Conservation (phyloP, 495 filamentous ascomycete species). For the Xylaria venustula region DNA sequence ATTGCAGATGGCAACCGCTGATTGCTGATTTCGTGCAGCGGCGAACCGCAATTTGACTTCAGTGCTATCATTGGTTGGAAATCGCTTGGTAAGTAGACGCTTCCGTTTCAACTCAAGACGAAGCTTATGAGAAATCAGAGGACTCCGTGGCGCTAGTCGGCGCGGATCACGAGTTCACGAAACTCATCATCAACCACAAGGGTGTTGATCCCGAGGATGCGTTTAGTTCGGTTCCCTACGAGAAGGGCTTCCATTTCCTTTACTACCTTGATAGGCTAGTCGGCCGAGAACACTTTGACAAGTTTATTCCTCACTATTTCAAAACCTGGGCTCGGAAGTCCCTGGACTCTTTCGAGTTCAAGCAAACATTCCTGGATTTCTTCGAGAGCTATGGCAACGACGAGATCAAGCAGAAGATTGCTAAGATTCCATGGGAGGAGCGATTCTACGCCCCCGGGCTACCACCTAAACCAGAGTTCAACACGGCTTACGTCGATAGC, state of each 20-base stretch:
- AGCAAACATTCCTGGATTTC: slow-evolving; percentile 79
- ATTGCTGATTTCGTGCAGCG: slow-evolving; percentile 23
- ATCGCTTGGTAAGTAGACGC: slow-evolving; percentile 43
- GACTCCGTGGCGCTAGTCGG: slow-evolving; percentile 78
- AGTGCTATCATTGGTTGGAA: slow-evolving; percentile 87
- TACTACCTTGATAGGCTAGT: slow-evolving; percentile 82
- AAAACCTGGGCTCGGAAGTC: slow-evolving; percentile 75
- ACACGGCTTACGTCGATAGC: slow-evolving; percentile 81
- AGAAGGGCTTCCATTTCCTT: slow-evolving; percentile 61
- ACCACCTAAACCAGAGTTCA: slow-evolving; percentile 86
- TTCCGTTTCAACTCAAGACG: slow-evolving; percentile 29
- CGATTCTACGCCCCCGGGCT: slow-evolving; percentile 84
- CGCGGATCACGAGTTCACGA: slow-evolving; percentile 85
- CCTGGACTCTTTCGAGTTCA: slow-evolving; percentile 91
- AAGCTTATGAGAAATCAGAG: slow-evolving; percentile 34
- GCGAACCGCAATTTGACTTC: slow-evolving; percentile 83
- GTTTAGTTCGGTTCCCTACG: slow-evolving; percentile 83
- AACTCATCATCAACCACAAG: slow-evolving; percentile 79
- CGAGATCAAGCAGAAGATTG: slow-evolving; percentile 62
- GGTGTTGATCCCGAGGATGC: slow-evolving; percentile 94
- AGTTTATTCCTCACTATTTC: slow-evolving; percentile 95
- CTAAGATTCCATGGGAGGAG: slow-evolving; percentile 78
- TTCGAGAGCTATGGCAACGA: slow-evolving; percentile 64
- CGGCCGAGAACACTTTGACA: slow-evolving; percentile 83
- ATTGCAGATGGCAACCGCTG: not conserved